phyloP scores from a whole-genome alignment of 345 rosid genomes.

The Citrus trifoliata region DNA sequence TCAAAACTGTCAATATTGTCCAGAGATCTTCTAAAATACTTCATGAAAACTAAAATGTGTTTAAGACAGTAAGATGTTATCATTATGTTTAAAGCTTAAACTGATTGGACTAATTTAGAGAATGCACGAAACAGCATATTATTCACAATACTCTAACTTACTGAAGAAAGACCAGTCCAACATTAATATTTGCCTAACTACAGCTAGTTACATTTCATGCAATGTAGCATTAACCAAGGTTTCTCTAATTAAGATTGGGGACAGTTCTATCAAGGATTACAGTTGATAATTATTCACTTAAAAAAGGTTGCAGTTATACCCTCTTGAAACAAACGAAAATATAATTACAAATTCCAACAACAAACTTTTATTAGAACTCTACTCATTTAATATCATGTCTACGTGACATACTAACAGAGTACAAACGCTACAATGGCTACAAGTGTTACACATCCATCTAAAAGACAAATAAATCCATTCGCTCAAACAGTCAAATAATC shows the following conservation, averaged over 20 bases:
- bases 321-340: not conserved
- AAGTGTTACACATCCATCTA: not conserved
- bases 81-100: not conserved
- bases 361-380: not conserved
- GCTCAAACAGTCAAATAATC: not conserved
- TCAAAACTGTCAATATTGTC: not conserved
- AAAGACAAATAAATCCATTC: not conserved
- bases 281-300: not conserved
- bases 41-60: not conserved
- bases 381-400: not conserved
- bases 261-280: not conserved
- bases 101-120: not conserved
- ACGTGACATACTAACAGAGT: not conserved
- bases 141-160: not conserved
- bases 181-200: not conserved
- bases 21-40: not conserved
- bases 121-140: not conserved
- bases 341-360: not conserved
- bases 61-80: not conserved
- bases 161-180: not conserved
- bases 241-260: not conserved
- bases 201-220: not conserved
- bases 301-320: not conserved
- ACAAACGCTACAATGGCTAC: not conserved
- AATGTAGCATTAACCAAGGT: not conserved